These are phyloP conservation scores for Pseudogymnoascus sp. DNA, from an alignment of 2,329 filamentous ascomycete species.

Conservation along the genomic window DNA sequence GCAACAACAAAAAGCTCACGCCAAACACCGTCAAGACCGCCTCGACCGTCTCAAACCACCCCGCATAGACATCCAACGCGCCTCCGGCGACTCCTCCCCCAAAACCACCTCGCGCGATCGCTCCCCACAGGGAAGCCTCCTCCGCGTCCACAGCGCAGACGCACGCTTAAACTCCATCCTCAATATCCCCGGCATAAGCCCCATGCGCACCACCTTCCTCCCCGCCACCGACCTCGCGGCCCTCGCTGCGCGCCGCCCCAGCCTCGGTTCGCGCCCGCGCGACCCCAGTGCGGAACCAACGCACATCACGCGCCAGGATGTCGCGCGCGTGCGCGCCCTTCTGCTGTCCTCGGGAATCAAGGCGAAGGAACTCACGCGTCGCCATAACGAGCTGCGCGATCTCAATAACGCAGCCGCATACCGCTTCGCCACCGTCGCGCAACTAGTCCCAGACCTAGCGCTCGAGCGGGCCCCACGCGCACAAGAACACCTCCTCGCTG, in stretches of 20 bases:
- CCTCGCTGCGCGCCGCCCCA: constrained; percentile 29
- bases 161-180: constrained; percentile 32
- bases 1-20: neutral
- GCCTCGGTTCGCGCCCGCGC: constrained; percentile 37
- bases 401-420: constrained; percentile 18
- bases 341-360: constrained; percentile 84
- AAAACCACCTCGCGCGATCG: constrained; percentile 15
- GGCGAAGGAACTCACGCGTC: constrained; percentile 69
- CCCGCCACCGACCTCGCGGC: constrained; percentile 41
- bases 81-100: constrained; percentile 29
- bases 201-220: constrained; percentile 30
- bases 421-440: constrained; percentile 24
- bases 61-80: constrained; percentile 40
- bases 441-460: constrained; percentile 17
- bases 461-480: constrained; percentile 21
- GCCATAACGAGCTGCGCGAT: constrained; percentile 40
- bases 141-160: constrained; percentile 24
- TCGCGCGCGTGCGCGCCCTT: constrained; percentile 70
- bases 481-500: constrained; percentile 42
- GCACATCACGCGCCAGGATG: constrained; percentile 59
- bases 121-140: constrained; percentile 19
- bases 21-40: neutral
- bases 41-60: constrained; percentile 37
- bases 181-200: constrained; percentile 28
- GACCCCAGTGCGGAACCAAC: neutral